A percentile compares a stretch with the other conserved stretches of the same genome.
Conservation (phyloP, 2,329 filamentous ascomycete species). For the Aspergillus quadricinctus region DNA sequence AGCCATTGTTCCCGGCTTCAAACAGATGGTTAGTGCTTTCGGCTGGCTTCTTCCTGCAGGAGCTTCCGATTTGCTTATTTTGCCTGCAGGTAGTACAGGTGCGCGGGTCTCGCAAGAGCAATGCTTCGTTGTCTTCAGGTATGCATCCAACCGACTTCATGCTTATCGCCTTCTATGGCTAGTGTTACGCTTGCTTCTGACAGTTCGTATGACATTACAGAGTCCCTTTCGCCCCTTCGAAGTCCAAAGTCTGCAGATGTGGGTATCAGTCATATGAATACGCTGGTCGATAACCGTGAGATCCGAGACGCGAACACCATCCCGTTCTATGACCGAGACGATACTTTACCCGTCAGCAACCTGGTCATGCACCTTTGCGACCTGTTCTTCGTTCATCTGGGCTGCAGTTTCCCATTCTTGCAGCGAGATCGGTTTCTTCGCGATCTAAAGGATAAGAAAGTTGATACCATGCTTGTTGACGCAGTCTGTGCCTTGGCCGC, state of each 20-base stretch:
- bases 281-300: conserved; percentile 23
- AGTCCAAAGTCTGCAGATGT: conserved; percentile 28
- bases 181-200: neutral
- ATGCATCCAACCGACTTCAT: conserved; percentile 7
- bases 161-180: neutral
- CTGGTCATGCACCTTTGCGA: conserved; percentile 73
- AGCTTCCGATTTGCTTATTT: conserved; percentile 14
- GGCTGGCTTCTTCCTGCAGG: neutral
- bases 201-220: conserved; percentile 12
- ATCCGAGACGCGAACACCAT: conserved; percentile 40
- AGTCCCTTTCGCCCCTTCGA: conserved; percentile 33
- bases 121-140: conserved; percentile 38
- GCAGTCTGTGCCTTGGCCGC: conserved; percentile 78
- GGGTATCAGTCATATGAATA: conserved; percentile 13
- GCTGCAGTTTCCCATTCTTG: conserved; percentile 82
- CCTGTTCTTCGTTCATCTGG: conserved; percentile 75
- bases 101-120: conserved; percentile 49
- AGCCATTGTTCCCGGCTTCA: conserved; percentile 85
- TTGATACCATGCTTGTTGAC: conserved; percentile 81
- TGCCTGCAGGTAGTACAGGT: conserved; percentile 57
- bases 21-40: conserved; percentile 70
- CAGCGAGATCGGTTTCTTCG: conserved; percentile 66
- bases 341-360: conserved; percentile 65
- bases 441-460: conserved; percentile 73
- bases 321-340: conserved; percentile 73